Percentiles rank a stretch among this genome's conserved stretches.
phyloP scores from a whole-genome alignment of 2,329 filamentous ascomycete species.

The Alternaria sp. region DNA sequence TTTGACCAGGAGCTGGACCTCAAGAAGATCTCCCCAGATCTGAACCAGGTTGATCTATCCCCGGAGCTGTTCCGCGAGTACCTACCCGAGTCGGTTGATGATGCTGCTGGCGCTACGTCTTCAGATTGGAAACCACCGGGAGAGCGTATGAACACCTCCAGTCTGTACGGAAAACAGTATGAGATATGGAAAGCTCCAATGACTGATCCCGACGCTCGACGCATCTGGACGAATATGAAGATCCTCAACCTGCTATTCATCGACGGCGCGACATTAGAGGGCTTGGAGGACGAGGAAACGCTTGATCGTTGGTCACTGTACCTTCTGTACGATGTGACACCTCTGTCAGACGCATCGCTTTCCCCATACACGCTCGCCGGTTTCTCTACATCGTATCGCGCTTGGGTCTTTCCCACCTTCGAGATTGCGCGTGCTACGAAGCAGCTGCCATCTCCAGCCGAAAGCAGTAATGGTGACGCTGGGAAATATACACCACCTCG shows the following conservation, averaged over 20 bases:
- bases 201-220: constrained; percentile 71
- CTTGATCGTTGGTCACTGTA: constrained; percentile 90
- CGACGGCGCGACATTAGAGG: constrained; percentile 85
- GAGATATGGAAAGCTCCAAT: constrained; percentile 87
- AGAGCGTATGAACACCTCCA: constrained; percentile 70
- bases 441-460: constrained; percentile 42
- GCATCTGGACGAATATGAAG: constrained; percentile 81
- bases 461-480: constrained; percentile 47
- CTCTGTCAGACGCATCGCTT: constrained; percentile 33
- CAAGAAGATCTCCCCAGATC: constrained; percentile 64
- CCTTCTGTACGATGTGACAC: constrained; percentile 64
- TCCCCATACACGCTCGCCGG: constrained; percentile 78
- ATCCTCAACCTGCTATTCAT: constrained; percentile 87
- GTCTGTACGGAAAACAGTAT: constrained; percentile 69
- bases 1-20: constrained; percentile 80
- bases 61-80: constrained; percentile 59
- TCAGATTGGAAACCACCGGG: constrained; percentile 75
- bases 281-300: constrained; percentile 73
- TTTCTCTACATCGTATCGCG: constrained; percentile 89
- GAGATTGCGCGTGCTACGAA: constrained; percentile 51
- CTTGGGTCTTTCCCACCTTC: constrained; percentile 69
- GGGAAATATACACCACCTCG: constrained; percentile 47
- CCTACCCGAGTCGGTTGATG: constrained; percentile 56
- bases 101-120: constrained; percentile 29
- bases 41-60: constrained; percentile 74